A percentile compares a stretch with the other conserved stretches of the same genome.
These are phyloP conservation scores for Leccinum uliginosum DNA, from an alignment of 768 basidiomycete species.

Conservation along the genomic window DNA sequence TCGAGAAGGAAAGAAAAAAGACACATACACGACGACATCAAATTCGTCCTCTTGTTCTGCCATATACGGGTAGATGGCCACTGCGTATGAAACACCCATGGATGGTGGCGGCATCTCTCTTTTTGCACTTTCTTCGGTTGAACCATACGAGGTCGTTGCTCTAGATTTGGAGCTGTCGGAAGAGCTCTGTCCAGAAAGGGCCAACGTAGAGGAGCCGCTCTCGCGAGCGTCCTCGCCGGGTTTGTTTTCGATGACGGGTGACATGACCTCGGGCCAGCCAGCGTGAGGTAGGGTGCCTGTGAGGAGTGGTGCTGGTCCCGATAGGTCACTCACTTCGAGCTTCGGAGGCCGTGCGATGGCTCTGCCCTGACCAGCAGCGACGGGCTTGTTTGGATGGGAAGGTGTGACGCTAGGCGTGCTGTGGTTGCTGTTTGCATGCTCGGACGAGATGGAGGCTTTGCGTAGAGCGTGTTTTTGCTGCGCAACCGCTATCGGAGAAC, in stretches of 20 bases:
- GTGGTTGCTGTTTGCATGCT: conserved; percentile 15
- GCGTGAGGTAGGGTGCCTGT: conserved; percentile 64
- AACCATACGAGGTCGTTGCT: conserved; percentile 13
- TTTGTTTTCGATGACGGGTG: conserved; percentile 50
- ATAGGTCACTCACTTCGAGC: conserved; percentile 65
- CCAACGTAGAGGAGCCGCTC: conserved; percentile 31
- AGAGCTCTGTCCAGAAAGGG: conserved; percentile 29
- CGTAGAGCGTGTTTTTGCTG: conserved; percentile 93
- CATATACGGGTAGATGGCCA: conserved; percentile 98
- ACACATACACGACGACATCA: conserved; percentile 87
- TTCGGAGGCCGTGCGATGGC: conserved; percentile 55
- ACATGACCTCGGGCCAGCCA: conserved; percentile 73
- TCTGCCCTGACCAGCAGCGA: conserved; percentile 28
- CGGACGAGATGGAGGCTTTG: conserved; percentile 53
- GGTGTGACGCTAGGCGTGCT: conserved; percentile 18
- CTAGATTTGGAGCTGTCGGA: conserved; percentile 20
- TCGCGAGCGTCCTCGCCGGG: conserved; percentile 44
- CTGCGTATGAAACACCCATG: conserved; percentile 81
- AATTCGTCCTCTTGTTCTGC: conserved; percentile 99
- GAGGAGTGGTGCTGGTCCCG: conserved; percentile 46
- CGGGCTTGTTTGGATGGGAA: conserved; percentile 22
- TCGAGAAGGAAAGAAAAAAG: not conserved
- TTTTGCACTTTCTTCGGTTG: conserved; percentile 31
- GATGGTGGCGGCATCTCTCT: conserved; percentile 41
- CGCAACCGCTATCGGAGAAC: conserved; percentile 94